A percentile compares a stretch with the other conserved stretches of the same genome.
These are phyloP conservation scores for Cyclanthera cordifolia DNA, from an alignment of 306 rosid genomes.

Conservation along the genomic window DNA sequence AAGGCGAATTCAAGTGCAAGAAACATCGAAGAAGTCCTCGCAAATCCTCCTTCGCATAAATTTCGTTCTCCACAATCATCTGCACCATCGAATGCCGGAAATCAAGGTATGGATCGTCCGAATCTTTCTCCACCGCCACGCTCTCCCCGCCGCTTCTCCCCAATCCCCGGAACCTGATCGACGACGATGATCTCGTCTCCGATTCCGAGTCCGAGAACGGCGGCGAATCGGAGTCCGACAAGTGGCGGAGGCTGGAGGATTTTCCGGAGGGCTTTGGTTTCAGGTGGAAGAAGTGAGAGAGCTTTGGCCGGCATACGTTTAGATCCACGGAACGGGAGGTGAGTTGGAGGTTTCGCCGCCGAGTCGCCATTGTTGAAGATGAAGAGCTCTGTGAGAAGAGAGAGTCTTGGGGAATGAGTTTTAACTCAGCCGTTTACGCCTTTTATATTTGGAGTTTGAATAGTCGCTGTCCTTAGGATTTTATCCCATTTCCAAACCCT, in stretches of 20 bases:
- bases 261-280: slow-evolving; percentile 28
- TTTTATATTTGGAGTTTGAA: too few relatives aligned
- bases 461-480: too few relatives aligned
- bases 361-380: slow-evolving; percentile 37
- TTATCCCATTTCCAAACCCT: too few relatives aligned
- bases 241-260: slow-evolving; percentile 9
- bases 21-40: slow-evolving; percentile 67
- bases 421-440: too few relatives aligned
- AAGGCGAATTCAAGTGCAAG: slow-evolving; percentile 63
- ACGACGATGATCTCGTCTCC: background rate
- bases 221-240: slow-evolving; percentile 19
- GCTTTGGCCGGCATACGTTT: slow-evolving; percentile 53
- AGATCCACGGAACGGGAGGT: slow-evolving; percentile 45
- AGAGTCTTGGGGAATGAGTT: too few relatives aligned
- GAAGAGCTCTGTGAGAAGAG: too few relatives aligned
- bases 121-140: slow-evolving; percentile 85
- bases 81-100: slow-evolving; percentile 82
- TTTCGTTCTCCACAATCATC: slow-evolving; percentile 85
- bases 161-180: slow-evolving; percentile 30
- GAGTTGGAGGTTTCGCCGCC: slow-evolving; percentile 33
- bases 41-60: slow-evolving; percentile 64
- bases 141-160: slow-evolving; percentile 65
- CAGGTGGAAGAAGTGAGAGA: slow-evolving; percentile 33
- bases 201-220: slow-evolving; percentile 17
- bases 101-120: slow-evolving; percentile 82